Conservation (phyloP, 2,329 filamentous ascomycete genomes). For the Penicillium sp. region DNA sequence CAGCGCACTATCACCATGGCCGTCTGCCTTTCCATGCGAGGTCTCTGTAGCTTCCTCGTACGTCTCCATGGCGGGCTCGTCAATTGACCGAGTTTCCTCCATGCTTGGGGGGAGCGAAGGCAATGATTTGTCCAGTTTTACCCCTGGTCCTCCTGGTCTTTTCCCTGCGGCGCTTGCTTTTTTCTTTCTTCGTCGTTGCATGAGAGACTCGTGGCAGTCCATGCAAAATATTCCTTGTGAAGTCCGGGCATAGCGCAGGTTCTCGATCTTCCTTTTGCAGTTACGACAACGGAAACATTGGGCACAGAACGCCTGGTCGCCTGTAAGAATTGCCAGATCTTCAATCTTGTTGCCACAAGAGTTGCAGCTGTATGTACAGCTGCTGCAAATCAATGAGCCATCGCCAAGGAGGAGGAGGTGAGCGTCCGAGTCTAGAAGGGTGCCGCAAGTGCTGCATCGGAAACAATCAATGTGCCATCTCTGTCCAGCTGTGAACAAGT, state of each 20-base stretch:
- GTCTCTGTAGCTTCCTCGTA: constrained; percentile 60
- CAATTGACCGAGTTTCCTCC: constrained; percentile 60
- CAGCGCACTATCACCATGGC: constrained; percentile 24
- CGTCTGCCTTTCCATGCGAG: constrained; percentile 24
- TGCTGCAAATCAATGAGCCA: constrained; percentile 97
- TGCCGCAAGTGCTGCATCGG: constrained; percentile 92
- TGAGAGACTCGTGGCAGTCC: constrained; percentile 95
- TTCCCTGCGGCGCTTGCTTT: constrained; percentile 61
- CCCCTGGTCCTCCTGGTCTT: constrained; percentile 46
- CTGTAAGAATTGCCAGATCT: constrained; percentile 93
- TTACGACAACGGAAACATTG: constrained; percentile 97
- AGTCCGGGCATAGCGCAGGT: constrained; percentile 93
- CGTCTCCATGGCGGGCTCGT: constrained; percentile 59
- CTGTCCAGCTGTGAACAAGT: constrained; percentile 70
- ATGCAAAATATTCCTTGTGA: constrained; percentile 99
- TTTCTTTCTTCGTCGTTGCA: constrained; percentile 86
- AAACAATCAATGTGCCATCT: constrained; percentile 99
- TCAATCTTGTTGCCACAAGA: constrained; percentile 98
- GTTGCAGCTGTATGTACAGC: constrained; percentile 98
- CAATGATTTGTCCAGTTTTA: constrained; percentile 85
- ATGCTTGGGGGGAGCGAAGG: constrained; percentile 82
- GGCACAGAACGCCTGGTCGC: constrained; percentile 96
- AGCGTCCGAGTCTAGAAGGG: constrained; percentile 95
- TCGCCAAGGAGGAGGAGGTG: constrained; percentile 96
- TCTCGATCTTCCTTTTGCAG: constrained; percentile 98